Evolutionary conservation across 176 grass and related monocot species (phyloP), one percentile per base, ranked within the genome.

Genomic region (Ensete glaucum): DNA sequence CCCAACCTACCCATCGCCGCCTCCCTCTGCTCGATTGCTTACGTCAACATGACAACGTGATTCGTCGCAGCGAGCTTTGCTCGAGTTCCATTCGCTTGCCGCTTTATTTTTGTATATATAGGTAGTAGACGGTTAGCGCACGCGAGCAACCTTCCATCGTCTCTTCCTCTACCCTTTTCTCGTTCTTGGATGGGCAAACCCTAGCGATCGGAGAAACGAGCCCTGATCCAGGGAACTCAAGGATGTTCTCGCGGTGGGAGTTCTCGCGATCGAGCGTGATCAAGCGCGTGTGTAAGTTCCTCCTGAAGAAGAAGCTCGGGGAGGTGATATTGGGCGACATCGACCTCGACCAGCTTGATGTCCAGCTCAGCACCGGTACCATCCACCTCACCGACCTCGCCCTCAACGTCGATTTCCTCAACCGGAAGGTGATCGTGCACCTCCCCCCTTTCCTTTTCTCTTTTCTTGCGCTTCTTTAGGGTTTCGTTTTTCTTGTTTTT

Each of bases 261-360:
- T 72, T 93, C 5, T 85, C 76, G 11, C 57, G 84, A n/a, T 67
- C 69, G 66, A 89, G 76, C 51, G 76, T 88, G 53, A 59, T 99
- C 76, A 99, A 99, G 88, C 85, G 90, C 58, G 70, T 93, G 2
- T 99, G 90, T 76, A 93, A 91, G 79, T 93, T 91, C 78, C 84
- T 99, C 16, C 64, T 99, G 59, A 99, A 94, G 90, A 99, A 94
- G 84, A 84, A 88, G 81, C 83, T 99, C 5, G 95, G 95, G 67
- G 90, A 99, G 79, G 77, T 99, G 75, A 76, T 99, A 78, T 86
- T 99, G 23, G 95, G 95, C 25, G 95, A 99, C 25, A 76, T 99
- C 75, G 95, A 94, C 75, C 88, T 99, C 80, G 88, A 91, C 55
- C 95, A 94, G 86, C 78, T 99, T 78, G 90, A 99, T 76, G 81